Evolutionary conservation across 2,329 filamentous ascomycete genomes (phyloP), one percentile per base, ranked within the genome.

Genomic region (Ceratocystis smalleyi): DNA sequence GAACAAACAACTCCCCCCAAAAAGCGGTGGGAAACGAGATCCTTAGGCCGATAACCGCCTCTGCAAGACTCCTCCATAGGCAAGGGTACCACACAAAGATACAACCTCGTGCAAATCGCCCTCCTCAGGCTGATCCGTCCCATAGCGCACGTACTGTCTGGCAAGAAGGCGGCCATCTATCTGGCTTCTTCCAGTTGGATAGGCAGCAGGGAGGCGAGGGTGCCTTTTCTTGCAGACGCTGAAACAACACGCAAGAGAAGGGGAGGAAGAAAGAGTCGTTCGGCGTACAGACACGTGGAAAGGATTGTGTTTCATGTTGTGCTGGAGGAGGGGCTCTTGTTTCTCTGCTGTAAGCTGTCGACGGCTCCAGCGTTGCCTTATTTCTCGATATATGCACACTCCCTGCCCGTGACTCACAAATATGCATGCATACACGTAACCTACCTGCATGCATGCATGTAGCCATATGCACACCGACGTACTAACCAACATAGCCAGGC

Each of bases 241-340:
- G 54, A 57, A 57, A 57, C 54, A 57, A 35, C 15, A 19, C 32
- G 47, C 47, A 57, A 57, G 17, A 30, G 24, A 57, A 7, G 7
- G 17, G 12, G 12, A 40, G 5, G 35, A 40, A 40, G 8, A 30
- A n/a, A 55, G 7, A 24, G 22, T 27, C 6, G 5, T 32, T 32
- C 15, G 27, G 54, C 27, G 54, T 57, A 30, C 27, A 57, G 54
- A 57, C 54, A 57, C 54, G 27, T 57, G 27, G 27, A 57, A 57
- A 57, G 54, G 54, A 57, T 57, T 35, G 30, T 35, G 54, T 57
- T 57, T 57, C 54, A 57, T 32, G 27, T 54, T 51, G 47, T 24
- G 47, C 47, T 51, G 19, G 8, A 15, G 17, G 22, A 27, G 22
- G 19, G 24, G 47, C 22, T 51, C 24, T 47, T 22, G 45, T 47